Evolutionary conservation across 2,329 filamentous ascomycete genomes (phyloP).

Genomic region (Sporothrix protearum): DNA sequence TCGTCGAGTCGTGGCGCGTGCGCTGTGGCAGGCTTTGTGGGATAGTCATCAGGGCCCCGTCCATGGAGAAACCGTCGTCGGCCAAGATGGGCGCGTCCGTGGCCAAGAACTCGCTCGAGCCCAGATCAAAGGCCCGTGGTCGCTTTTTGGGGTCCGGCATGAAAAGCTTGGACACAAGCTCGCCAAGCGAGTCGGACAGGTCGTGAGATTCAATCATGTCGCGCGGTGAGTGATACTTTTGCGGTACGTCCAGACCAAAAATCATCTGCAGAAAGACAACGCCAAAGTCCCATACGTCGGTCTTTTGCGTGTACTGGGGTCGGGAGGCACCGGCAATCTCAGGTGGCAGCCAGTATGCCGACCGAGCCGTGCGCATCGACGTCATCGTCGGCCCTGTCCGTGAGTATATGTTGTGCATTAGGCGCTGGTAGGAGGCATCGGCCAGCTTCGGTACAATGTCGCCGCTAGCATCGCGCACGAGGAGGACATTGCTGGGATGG

Average conservation of each 20-base stretch:
- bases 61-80: slow-evolving; percentile 42
- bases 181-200: slow-evolving; percentile 71
- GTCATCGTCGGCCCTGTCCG: slow-evolving; percentile 51
- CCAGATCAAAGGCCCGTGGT: slow-evolving; percentile 72
- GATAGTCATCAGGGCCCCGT: slow-evolving; percentile 44
- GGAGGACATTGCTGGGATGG: slow-evolving; percentile 72
- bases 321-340: slow-evolving; percentile 65
- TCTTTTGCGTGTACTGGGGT: slow-evolving; percentile 67
- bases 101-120: slow-evolving; percentile 62
- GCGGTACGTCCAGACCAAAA: slow-evolving; percentile 73
- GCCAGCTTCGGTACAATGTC: slow-evolving; percentile 70
- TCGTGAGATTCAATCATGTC: slow-evolving; percentile 67
- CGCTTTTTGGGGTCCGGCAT: slow-evolving; percentile 78
- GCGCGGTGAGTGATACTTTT: slow-evolving; percentile 75
- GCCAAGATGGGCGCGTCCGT: slow-evolving; percentile 60
- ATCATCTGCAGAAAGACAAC: slow-evolving; percentile 91
- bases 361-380: slow-evolving; percentile 60
- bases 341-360: slow-evolving; percentile 78
- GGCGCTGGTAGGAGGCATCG: slow-evolving; percentile 67
- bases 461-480: slow-evolving; percentile 66
- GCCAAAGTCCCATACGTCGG: slow-evolving; percentile 93
- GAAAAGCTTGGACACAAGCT: slow-evolving; percentile 81
- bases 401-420: slow-evolving; percentile 57
- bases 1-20: slow-evolving; percentile 60
- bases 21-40: slow-evolving; percentile 44